A percentile compares a stretch with the other conserved stretches of the same genome.
Conservation (phyloP, 1,284 basidiomycete species). For the Mycena citricolor region DNA sequence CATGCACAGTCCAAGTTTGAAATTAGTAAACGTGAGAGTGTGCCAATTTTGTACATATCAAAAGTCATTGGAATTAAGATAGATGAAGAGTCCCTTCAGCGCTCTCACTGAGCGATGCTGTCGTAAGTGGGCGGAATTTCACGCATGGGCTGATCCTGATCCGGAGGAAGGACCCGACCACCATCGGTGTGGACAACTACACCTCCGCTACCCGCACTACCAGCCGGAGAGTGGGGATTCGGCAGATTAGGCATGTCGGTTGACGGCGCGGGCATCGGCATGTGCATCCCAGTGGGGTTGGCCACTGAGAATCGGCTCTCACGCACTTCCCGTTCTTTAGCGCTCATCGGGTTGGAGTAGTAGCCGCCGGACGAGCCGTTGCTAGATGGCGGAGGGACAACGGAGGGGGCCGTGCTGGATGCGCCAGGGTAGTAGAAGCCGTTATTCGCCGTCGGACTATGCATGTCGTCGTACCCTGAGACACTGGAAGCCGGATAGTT, state of each 20-base stretch:
- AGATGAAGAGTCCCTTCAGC: too few species aligned
- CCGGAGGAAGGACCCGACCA: conserved; percentile 28
- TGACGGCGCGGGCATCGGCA: conserved; percentile 10
- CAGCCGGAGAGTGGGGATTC: conserved; percentile 20
- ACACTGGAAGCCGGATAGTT: conserved; percentile 1
- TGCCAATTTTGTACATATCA: too few species aligned
- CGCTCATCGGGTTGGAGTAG: conserved; percentile 22
- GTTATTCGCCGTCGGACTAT: conserved; percentile 11
- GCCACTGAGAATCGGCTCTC: conserved; percentile 24
- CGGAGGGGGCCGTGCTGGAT: conserved; percentile 3
- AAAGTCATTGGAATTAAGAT: too few species aligned
- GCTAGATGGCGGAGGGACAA: conserved; percentile 10
- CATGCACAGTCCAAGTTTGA: too few species aligned
- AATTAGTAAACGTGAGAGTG: too few species aligned
- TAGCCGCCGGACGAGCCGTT: conserved; percentile 12
- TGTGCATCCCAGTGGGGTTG: conserved; percentile 26
- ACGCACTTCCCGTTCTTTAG: conserved; percentile 27
- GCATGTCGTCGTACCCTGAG: not conserved
- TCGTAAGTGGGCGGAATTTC: conserved; percentile 40
- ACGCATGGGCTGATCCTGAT: conserved; percentile 19
- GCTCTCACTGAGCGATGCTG: conserved; percentile 26
- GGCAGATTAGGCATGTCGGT: conserved; percentile 2
- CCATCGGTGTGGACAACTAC: conserved; percentile 34
- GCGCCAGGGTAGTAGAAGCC: conserved; percentile 13
- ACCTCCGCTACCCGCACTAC: conserved; percentile 5